Percentiles rank a stretch among this genome's conserved stretches.
These are phyloP conservation scores for Euphrasia confusa DNA, from an alignment of 257 asterid genomes.

Conservation along the genomic window DNA sequence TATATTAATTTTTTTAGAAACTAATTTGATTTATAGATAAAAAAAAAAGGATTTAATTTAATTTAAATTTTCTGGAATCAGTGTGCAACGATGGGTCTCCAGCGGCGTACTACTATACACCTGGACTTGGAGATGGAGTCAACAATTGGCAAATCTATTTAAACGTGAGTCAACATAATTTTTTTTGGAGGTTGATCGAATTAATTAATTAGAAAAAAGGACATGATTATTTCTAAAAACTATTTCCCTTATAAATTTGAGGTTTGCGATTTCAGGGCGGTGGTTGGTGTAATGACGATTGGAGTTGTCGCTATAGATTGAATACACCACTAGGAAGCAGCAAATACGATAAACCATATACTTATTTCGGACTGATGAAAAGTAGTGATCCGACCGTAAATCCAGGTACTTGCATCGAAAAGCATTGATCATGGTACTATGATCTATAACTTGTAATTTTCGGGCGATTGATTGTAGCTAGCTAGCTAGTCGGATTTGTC, in stretches of 20 bases:
- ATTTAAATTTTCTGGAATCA: background rate
- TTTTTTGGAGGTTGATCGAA: no score
- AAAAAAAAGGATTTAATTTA: no score
- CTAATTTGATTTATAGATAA: no score
- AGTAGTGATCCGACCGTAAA: background rate
- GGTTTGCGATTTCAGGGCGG: conserved; percentile 21
- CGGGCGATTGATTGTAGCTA: no score
- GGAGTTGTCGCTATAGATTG: background rate
- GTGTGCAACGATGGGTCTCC: conserved; percentile 30
- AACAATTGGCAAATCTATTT: conserved; percentile 22
- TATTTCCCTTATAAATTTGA: background rate
- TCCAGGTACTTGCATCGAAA: conserved; percentile 16
- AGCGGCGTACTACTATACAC: conserved; percentile 13
- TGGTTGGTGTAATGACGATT: conserved; percentile 19
- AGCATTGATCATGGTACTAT: background rate
- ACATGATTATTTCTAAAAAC: no score
- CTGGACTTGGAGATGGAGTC: conserved; percentile 21
- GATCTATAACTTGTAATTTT: no score
- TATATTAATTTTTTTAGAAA: no score
- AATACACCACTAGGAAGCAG: background rate
- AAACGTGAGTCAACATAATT: background rate
- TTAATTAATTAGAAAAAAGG: no score
- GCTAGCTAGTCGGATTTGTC: no score
- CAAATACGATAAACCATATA: background rate
- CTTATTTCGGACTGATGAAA: background rate